These are phyloP conservation scores for Parastagonospora nodorum DNA, from an alignment of 2,329 filamentous ascomycete genomes.

Conservation along the genomic window DNA sequence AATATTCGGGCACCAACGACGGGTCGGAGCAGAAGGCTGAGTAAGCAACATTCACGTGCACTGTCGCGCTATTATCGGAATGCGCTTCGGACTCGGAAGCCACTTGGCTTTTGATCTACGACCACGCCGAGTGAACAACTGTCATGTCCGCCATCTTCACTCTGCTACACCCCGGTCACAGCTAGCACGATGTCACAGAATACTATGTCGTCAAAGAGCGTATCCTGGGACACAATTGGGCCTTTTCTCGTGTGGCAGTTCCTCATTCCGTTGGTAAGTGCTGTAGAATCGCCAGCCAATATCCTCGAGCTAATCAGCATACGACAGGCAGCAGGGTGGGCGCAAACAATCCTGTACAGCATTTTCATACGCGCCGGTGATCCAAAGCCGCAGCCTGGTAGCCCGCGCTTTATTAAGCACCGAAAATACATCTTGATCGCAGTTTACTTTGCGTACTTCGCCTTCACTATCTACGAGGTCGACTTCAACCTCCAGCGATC, in stretches of 20 bases:
- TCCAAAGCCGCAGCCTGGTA: constrained; percentile 71
- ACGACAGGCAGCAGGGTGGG: constrained; percentile 37
- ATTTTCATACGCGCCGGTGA: constrained; percentile 89
- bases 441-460: constrained; percentile 81
- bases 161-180: background rate
- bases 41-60: too few relatives aligned
- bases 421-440: constrained; percentile 81
- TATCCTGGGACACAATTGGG: constrained; percentile 38
- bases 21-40: background rate
- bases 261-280: constrained; percentile 37
- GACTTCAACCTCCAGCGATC: constrained; percentile 75
- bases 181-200: background rate
- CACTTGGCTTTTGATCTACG: constrained; percentile 7
- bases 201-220: constrained; percentile 27
- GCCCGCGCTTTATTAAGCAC: constrained; percentile 72
- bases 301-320: constrained; percentile 17
- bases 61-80: too few relatives aligned
- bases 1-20: background rate
- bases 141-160: too few relatives aligned
- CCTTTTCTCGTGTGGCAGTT: constrained; percentile 45
- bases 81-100: constrained; percentile 1
- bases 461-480: constrained; percentile 91
- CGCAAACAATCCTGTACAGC: constrained; percentile 83
- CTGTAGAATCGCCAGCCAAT: background rate
- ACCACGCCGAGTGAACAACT: too few relatives aligned